Percentiles rank a stretch among this genome's conserved stretches.
Conservation (phyloP, 2,329 filamentous ascomycete genomes). For the Botrytis medusae region DNA sequence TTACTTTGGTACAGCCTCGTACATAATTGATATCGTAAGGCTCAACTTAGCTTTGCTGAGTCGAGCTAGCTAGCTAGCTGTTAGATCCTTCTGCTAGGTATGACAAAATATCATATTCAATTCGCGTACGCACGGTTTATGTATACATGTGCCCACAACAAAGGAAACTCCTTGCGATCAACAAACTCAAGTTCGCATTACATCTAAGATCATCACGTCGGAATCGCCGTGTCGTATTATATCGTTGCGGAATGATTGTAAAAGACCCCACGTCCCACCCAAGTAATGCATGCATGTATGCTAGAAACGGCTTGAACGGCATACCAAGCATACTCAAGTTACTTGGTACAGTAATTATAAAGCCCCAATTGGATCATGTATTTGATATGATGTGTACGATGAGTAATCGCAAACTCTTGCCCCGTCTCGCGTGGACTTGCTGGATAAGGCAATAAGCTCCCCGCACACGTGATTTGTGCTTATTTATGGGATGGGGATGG, state of each 20-base stretch:
- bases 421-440: neutral
- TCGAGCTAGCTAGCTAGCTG: neutral
- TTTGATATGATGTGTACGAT: neutral
- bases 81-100: neutral
- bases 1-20: neutral
- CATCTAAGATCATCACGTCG: neutral
- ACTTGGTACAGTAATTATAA: neutral
- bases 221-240: neutral
- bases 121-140: neutral
- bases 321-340: too few species aligned
- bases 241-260: too few species aligned
- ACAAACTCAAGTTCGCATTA: neutral
- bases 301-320: too few species aligned
- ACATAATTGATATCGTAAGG: neutral
- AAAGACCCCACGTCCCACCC: too few species aligned
- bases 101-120: neutral
- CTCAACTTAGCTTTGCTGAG: neutral
- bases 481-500: neutral
- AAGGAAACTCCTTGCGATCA: neutral
- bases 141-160: neutral
- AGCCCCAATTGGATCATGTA: neutral
- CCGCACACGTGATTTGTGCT: neutral
- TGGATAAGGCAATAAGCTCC: neutral
- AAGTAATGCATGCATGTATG: too few species aligned
- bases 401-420: neutral